Base-by-base conservation (phyloP, 2,329 filamentous ascomycete species). In the Endoconidiophora laricicola region DNA sequence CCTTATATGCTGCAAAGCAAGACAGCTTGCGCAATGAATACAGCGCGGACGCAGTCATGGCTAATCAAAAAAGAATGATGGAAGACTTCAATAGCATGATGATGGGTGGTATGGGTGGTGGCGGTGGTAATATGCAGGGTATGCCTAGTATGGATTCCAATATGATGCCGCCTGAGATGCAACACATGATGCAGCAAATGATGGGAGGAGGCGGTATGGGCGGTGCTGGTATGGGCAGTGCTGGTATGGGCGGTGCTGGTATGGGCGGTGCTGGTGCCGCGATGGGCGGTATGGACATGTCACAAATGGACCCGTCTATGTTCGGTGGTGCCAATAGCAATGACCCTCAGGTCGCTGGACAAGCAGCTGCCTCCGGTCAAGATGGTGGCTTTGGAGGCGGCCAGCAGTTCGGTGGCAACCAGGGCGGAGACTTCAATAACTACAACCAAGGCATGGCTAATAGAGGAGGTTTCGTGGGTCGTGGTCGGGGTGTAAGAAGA, bases 1-100 rank as follows among this genome's bases (percentile, higher is more conserved):
- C 88, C 4, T 76, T 88, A 49, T 98, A 98, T 63, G 87, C 88
- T 29, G 72, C 86, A 53, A 93, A 94, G 60, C 91, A 96, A 63
- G 80, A 91, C 56, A 72, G 71, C 22, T 72, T 95, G 59, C 77
- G 83, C 16, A 78, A 78, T 56, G 85, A 90, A 57, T 86, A 86
- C 57, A 77, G 76, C 52, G 78, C 82, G 44, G 77, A 81, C 41
- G 69, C 71, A 41, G 72, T 81, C 48, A 73, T 75, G 18, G 68
- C 70, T 49, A 78, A 73, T 56, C 77, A 77, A 57, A 88, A 93
- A 66, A 94, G 90, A 69, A 84, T 81, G 74, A 76, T 81, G 65
- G 77, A 81, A 55, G 78, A 81, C 39, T 75, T 81, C 66, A 75
- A 74, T 58, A 73, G 64, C 62, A 79, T 81, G 75, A 79, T 81